Base-by-base conservation (phyloP, 345 rosid species). In the Aquilaria yunnanensis region DNA sequence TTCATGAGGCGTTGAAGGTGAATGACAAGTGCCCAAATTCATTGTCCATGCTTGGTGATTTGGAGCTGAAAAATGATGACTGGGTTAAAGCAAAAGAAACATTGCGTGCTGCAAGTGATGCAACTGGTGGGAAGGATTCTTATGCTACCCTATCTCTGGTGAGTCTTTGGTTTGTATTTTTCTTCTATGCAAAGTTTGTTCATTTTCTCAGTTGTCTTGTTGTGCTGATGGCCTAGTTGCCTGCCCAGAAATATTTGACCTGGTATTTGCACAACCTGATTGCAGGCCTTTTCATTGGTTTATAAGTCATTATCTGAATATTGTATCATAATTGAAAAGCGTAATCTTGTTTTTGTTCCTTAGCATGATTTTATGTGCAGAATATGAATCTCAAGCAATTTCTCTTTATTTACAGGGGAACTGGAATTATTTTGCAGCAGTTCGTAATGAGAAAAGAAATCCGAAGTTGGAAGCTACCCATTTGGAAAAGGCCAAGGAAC, bases 71-170 rank as follows among this genome's bases (percentile, higher is more conserved):
- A 80, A 93, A 86, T 70, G 99, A 93, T 78, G 97, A 93, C 69
- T 93, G 99, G 99, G 99, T 93, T 56, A 93, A 90, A 83, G 99
- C 99, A 59, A 93, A 93, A 75, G 99, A 93, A 77, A 93, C 99
- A 33, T 77, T 88, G 63, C 92, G 99, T 61, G 85, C 99, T 77
- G 97, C 96, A 64, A 86, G 81, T 82, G 97, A 93, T 76, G 96
- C 86, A 51, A 83, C 95, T 30, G 90, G 85, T 52, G 99, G 97
- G 80, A 93, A 90, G 75, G 97, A 93, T 73, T 93, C 97, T 78
- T 93, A 90, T 78, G 83, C 97, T 29, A 83, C 75, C 66, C 95
- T 93, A 54, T 85, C 97, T 77, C 80, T 93, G 95, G 99, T 93
- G 71, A 66, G 58, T 59, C 54, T 52, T 59, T 23, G 10, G 8